Conservation (phyloP, 352 stramenopile species). For the Globisporangium paroecandrum region DNA sequence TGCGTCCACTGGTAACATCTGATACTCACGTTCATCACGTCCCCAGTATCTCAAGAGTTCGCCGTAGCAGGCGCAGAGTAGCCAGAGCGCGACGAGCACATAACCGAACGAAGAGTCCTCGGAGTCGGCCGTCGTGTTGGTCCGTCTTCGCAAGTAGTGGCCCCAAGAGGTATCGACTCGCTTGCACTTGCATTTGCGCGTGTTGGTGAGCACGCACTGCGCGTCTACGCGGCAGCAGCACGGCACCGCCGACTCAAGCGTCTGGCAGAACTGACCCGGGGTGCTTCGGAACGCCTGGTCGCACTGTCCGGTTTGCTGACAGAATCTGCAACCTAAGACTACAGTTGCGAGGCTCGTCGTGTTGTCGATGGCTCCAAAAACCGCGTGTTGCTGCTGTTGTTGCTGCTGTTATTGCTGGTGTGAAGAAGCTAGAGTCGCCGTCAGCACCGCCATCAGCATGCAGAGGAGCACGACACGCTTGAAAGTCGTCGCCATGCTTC, state of each 20-base stretch:
- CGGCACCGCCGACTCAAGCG: conserved; percentile 40
- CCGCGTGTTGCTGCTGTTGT: conserved; percentile 6
- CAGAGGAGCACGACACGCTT: not conserved
- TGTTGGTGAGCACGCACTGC: conserved; percentile 50
- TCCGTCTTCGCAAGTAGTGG: too few relatives aligned
- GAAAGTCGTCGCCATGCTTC: not conserved
- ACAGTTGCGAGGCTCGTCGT: conserved; percentile 35
- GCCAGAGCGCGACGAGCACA: too few relatives aligned
- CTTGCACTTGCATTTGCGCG: conserved; percentile 60
- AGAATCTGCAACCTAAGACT: conserved; percentile 55
- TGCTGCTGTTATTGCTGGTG: conserved; percentile 1
- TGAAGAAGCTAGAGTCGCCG: not conserved
- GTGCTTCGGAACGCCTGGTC: conserved; percentile 55
- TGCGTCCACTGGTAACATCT: not conserved
- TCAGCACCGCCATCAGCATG: not conserved
- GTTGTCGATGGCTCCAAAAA: conserved; percentile 17
- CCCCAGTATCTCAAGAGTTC: too few relatives aligned
- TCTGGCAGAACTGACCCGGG: conserved; percentile 62
- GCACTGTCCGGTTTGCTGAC: conserved; percentile 55
- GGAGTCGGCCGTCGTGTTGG: too few relatives aligned
- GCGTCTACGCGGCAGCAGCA: conserved; percentile 62
- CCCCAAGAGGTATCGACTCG: not conserved
- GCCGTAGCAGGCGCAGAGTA: too few relatives aligned
- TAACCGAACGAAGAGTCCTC: too few relatives aligned
- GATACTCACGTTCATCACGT: too few relatives aligned